Base-by-base conservation (phyloP, 2,329 filamentous ascomycete species). In the Grosmannia serpens region DNA sequence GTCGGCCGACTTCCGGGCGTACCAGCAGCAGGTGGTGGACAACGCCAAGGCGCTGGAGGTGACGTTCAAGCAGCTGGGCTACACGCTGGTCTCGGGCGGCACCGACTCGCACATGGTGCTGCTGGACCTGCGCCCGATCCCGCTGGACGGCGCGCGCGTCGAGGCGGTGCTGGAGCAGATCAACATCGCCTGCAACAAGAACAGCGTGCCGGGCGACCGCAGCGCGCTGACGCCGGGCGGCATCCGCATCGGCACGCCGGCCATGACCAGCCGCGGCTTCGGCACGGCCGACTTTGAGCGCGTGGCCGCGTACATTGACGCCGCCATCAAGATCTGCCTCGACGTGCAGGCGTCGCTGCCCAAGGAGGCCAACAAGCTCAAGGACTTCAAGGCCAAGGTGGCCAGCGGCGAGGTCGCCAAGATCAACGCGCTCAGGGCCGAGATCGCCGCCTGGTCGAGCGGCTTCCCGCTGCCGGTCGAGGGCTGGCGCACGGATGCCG, bases 131-230 rank as follows among this genome's bases (percentile, higher is more conserved):
- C 91, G 95, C 72, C 85, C 91, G 70, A 83, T 89, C 71, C 81
- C 77, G 63, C 84, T 99, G 22, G 94, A 99, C 68, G 94, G 94
- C 68, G 94, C 94, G 60, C 90, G 94, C 73, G 88, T 97, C 49
- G 94, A 99, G 82, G 87, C 89, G 62, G 88, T 99, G 60, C 86
- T 99, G 24, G 94, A 99, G 80, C 88, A 95, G 74, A 94, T 96
- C 76, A 95, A 96, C 81, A 95, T 99, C 73, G 91, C 94, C 62
- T 95, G 91, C 84, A 99, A 99, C 86, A 99, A 99, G 86, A 99
- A 99, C 84, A 87, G 89, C 61, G 94, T 96, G 60, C 94, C 94
- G 47, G 94, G 94, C 63, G 94, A 99, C 82, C 96, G 95, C 82
- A 95, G 89, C 60, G 94, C 94, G 54, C 83, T 99, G 65, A 96